Conservation (phyloP, 208 protist genomes). For the Trypanosoma scelopori region DNA sequence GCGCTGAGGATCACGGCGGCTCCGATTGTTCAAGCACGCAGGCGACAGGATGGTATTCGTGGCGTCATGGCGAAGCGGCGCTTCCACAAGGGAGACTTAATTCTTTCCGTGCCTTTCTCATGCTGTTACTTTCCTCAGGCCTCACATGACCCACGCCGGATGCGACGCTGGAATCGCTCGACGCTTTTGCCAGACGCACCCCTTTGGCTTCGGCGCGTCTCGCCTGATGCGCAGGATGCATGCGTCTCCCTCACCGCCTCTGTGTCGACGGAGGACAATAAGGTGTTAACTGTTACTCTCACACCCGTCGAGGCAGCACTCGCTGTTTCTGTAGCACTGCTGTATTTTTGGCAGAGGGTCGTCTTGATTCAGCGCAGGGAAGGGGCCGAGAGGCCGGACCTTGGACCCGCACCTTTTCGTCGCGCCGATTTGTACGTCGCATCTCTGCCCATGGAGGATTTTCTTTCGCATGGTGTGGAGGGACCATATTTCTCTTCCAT, state of each 20-base stretch:
- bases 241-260: constrained; percentile 41
- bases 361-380: constrained; percentile 21
- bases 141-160: constrained; percentile 11
- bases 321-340: constrained; percentile 51
- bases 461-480: constrained; percentile 61
- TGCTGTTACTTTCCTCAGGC: constrained; percentile 63
- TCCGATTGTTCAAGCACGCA: constrained; percentile 35
- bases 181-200: constrained; percentile 63
- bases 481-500: constrained; percentile 33
- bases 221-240: constrained; percentile 31
- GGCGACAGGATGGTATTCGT: constrained; percentile 54
- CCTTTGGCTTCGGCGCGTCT: constrained; percentile 63
- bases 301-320: constrained; percentile 75
- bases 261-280: constrained; percentile 32
- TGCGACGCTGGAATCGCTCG: constrained; percentile 62
- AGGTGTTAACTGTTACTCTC: constrained; percentile 49
- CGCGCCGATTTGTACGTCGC: constrained; percentile 52
- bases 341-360: constrained; percentile 61
- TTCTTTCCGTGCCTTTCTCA: constrained; percentile 55
- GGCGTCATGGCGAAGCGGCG: constrained; percentile 42
- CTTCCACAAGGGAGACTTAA: constrained; percentile 38
- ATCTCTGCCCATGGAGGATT: constrained; percentile 44
- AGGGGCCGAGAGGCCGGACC: background rate
- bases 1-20: constrained; percentile 26
- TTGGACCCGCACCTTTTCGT: constrained; percentile 13